Evolutionary conservation across 345 rosid genomes (phyloP).

Genomic region (Viola odorata): DNA sequence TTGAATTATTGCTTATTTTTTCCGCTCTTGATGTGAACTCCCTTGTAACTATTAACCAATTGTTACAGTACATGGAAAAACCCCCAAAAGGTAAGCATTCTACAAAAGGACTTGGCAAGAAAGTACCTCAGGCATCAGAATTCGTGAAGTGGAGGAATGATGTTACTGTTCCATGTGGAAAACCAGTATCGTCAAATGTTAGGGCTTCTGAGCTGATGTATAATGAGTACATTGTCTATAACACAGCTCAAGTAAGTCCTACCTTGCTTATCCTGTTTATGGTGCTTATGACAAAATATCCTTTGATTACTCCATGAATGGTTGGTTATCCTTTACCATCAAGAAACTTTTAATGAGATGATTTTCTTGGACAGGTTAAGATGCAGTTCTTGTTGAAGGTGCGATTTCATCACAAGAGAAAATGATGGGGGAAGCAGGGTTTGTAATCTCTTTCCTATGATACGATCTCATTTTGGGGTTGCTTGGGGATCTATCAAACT

Average conservation of each 20-base stretch:
- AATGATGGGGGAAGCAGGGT: slow-evolving; percentile 25
- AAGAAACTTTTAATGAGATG: neutral
- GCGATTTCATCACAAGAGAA: slow-evolving; percentile 65
- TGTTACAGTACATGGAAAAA: slow-evolving; percentile 64
- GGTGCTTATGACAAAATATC: neutral
- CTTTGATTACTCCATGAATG: neutral
- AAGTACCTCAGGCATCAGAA: slow-evolving; percentile 66
- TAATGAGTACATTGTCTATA: slow-evolving; percentile 87
- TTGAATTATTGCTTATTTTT: too few species aligned
- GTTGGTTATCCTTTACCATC: neutral
- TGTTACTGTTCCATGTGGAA: slow-evolving; percentile 82
- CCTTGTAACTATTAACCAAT: neutral
- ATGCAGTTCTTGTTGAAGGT: slow-evolving; percentile 70
- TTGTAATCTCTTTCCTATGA: slow-evolving; percentile 4
- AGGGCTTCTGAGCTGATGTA: slow-evolving; percentile 84
- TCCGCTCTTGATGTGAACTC: too few species aligned
- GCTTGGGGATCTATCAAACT: slow-evolving; percentile 33
- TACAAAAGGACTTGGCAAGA: slow-evolving; percentile 91
- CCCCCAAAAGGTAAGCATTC: slow-evolving; percentile 91
- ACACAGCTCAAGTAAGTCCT: slow-evolving; percentile 71
- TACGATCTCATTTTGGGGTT: slow-evolving; percentile 50
- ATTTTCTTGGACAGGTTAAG: slow-evolving; percentile 54
- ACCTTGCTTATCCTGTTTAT: neutral
- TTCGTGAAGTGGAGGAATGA: slow-evolving; percentile 81
- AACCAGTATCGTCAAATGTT: slow-evolving; percentile 68